Percentiles rank a stretch among this genome's conserved stretches.
These are phyloP conservation scores for Suillus ampliporus DNA, from an alignment of 768 basidiomycete genomes.

Conservation along the genomic window DNA sequence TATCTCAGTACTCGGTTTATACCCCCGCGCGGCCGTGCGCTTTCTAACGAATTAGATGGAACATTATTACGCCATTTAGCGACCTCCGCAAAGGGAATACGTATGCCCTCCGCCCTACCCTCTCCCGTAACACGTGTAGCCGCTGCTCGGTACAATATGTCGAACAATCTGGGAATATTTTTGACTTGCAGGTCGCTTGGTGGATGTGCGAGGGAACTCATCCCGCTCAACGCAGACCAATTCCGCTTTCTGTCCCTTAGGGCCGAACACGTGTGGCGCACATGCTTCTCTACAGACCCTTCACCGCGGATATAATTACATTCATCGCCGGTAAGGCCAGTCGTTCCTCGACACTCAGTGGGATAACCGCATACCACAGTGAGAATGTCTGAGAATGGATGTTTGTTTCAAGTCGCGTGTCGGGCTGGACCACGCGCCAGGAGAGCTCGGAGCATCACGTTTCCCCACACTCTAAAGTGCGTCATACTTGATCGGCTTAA, in stretches of 20 bases:
- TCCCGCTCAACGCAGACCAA: conserved; percentile 7
- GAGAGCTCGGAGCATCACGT: not conserved
- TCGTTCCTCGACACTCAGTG: not conserved
- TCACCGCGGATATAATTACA: conserved; percentile 12
- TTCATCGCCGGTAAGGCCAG: not conserved
- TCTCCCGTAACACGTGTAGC: not conserved
- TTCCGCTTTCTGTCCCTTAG: conserved; percentile 1
- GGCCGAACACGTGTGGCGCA: not conserved
- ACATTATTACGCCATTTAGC: not conserved
- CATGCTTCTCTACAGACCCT: not conserved
- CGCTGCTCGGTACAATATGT: not conserved
- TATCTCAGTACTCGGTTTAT: not conserved
- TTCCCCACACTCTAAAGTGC: conserved; percentile 7
- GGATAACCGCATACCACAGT: not conserved
- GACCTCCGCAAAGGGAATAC: not conserved
- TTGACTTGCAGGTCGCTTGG: not conserved
- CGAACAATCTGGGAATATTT: not conserved
- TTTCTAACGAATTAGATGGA: not conserved
- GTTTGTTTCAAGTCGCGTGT: too few relatives aligned
- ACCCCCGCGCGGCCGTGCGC: not conserved
- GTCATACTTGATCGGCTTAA: not conserved
- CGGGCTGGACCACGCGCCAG: not conserved
- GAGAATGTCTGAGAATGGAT: too few relatives aligned
- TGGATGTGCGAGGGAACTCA: conserved; percentile 8
- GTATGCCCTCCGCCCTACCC: not conserved